Conservation (phyloP, 164 flowering plant genomes). For the grape (Vitis vinifera) region DNA sequence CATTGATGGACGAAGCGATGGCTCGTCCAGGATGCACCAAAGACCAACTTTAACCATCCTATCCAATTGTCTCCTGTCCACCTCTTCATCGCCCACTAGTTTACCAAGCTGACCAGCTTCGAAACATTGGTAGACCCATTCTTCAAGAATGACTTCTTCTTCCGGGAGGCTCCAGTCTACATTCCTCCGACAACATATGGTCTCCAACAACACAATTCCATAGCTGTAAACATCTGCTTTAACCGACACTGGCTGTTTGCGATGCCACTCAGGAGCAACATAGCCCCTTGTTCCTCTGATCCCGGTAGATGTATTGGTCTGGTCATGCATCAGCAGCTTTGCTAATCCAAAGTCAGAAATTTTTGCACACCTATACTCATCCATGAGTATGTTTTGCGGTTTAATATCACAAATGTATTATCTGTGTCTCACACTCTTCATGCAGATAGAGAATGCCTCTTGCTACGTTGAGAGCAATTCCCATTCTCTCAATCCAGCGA, state of each 20-base stretch:
- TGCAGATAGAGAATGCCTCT: slow-evolving; percentile 11
- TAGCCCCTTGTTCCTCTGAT: not conserved
- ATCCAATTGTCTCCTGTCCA: slow-evolving; percentile 14
- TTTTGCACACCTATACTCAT: slow-evolving; percentile 7
- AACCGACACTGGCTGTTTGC: not conserved
- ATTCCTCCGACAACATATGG: slow-evolving; percentile 7
- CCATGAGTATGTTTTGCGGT: slow-evolving; percentile 15
- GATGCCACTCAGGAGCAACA: slow-evolving; percentile 14
- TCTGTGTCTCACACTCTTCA: slow-evolving; percentile 12
- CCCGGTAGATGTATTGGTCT: not conserved
- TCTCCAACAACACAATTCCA: slow-evolving; percentile 17
- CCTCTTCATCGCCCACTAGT: slow-evolving; percentile 16
- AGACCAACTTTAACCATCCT: slow-evolving; percentile 22
- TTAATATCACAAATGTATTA: slow-evolving; percentile 21
- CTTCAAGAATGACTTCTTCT: slow-evolving; percentile 4
- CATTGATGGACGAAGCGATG: slow-evolving; percentile 27
- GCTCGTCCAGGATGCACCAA: slow-evolving; percentile 26
- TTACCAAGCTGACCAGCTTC: not conserved
- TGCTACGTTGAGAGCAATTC: slow-evolving; percentile 9
- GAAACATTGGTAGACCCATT: slow-evolving; percentile 12
- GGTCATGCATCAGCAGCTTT: slow-evolving; percentile 7
- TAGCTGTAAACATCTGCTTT: slow-evolving; percentile 16
- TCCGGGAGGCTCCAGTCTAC: not conserved
- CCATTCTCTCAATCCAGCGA: slow-evolving; percentile 6
- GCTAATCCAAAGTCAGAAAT: slow-evolving; percentile 20